Percentiles rank a stretch among this genome's conserved stretches.
Conservation (phyloP, 345 rosid species). For the Camelina sativa region DNA sequence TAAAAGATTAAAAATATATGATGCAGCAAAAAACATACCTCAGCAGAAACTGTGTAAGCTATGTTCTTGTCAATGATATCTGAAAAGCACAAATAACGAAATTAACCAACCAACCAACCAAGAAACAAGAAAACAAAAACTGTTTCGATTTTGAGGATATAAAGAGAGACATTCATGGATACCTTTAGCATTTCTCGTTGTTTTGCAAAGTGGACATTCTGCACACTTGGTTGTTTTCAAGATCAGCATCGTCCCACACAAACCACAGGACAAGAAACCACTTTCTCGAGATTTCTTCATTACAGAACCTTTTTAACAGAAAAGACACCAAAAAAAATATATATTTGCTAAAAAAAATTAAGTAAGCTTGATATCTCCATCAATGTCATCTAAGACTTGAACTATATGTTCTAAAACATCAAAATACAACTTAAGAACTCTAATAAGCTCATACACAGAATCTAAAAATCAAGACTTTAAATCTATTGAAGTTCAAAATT, state of each 20-base stretch:
- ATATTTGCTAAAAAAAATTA: too few species aligned
- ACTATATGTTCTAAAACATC: not conserved
- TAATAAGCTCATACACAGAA: not conserved
- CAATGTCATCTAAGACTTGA: too few species aligned
- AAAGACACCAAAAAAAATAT: not conserved
- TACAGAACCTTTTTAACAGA: not conserved
- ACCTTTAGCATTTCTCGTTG: slow-evolving; percentile 33
- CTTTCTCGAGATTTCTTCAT: slow-evolving; percentile 44
- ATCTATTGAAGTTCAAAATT: not conserved
- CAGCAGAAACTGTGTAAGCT: slow-evolving; percentile 21
- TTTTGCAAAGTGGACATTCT: slow-evolving; percentile 40
- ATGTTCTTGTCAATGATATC: slow-evolving; percentile 36
- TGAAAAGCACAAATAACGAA: slow-evolving; percentile 14
- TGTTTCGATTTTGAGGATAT: not conserved
- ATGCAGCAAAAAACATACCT: slow-evolving; percentile 21
- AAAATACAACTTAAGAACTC: not conserved
- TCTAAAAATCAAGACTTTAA: not conserved
- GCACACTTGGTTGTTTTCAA: slow-evolving; percentile 37
- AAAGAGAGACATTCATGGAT: not conserved
- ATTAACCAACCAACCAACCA: slow-evolving; percentile 21
- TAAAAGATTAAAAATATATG: not conserved
- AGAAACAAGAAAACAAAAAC: not conserved
- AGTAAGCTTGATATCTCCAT: not conserved
- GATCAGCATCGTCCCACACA: slow-evolving; percentile 40
- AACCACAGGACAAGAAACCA: slow-evolving; percentile 41